Evolutionary conservation across 2,329 filamentous ascomycete genomes (phyloP), one percentile per base, ranked within the genome.

Genomic region (Biscogniauxia sp.): DNA sequence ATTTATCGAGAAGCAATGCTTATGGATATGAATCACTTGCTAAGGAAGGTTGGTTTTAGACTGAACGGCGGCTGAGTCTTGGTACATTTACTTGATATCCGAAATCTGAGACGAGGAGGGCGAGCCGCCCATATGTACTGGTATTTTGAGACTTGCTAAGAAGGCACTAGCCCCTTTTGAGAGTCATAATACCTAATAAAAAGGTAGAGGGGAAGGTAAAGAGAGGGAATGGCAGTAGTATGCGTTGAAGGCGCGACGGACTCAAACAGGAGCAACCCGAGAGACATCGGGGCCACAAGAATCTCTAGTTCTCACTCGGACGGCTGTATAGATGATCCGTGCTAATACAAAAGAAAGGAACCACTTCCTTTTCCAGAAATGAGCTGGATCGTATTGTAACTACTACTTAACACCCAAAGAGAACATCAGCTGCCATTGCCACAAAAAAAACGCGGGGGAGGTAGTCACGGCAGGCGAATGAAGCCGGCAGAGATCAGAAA

Each of bases 261-360:
- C 19, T 59, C 62, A 54, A 59, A 9, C 56, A 41, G 7, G 52
- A n/a, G 20, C 50, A 60, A 52, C 9, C 60, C 61, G 64, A 50
- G 57, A 61, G 60, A 65, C 60, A 64, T n/a, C 52, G 50, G 20
- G 58, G 58, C 52, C 60, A 58, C 58, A 52, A 50, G 17, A 54
- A 19, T 59, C 52, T 56, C 11, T 45, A n/a, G 37, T 45, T 13
- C 37, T n/a, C 13, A 17, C 17, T n/a, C 11, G 37, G 13, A 11
- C 11, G 17, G 37, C 11, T 7, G 13, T 45, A 5, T 45, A 45
- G 2, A 3, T 45, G 37, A 45, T n/a, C 37, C 37, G 37, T 45
- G 37, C 37, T 45, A 2, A n/a, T n/a, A 2, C 15, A 45, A 45
- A 45, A 45, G 37, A 3, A 45, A 45, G 11, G 28, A 32, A 45